Evolutionary conservation across 176 grass and related monocot species (phyloP), one percentile per base, ranked within the genome.

Genomic region (sorghum (Sorghum bicolor)): DNA sequence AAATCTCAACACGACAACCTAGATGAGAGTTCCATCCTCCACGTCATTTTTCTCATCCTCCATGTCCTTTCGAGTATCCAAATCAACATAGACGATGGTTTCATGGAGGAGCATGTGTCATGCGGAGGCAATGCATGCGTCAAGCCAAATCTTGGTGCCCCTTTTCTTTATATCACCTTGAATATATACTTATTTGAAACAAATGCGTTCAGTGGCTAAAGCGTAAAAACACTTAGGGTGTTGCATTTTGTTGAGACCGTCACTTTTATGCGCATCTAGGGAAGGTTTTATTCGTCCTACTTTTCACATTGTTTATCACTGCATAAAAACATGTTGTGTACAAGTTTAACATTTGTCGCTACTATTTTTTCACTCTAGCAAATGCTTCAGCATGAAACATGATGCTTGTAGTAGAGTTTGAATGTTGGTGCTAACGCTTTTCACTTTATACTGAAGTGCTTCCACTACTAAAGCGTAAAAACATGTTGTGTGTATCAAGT

Each of bases 1-100:
- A n/a, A n/a, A n/a, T n/a, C 19, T 6, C 0, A 53, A 22, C 2
- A 2, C 19, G 0, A 20, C 2, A 53, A 2, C 0, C 6, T 22
- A 22, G 50, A 22, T 53, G 50, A 0, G 5, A 19, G 17, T 17
- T 48, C 20, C 2, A 53, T 52, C 17, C 48, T 52, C 16, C 48
- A 52, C 17, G 17, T 20, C 48, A 1, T 43, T 4, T 3, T 3
- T 13, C 41, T 43, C 41, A 43, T 43, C 11, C 39, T 40, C 34
- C n/a, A n/a, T n/a, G n/a, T n/a, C n/a, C n/a, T n/a, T n/a, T n/a
- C n/a, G 2, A 43, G 40, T 2, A 16, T 47, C 44, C 44, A 47
- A 47, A 47, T 47, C 13, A 16, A 16, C 44, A 16, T 16, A 14
- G 43, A 1, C 12, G 3, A 0, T 16, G 44, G 13, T 47, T 45